Evolutionary conservation across 768 basidiomycete species (phyloP), one percentile per base, ranked within the genome.

Genomic region (Rhizopogon vulgaris): DNA sequence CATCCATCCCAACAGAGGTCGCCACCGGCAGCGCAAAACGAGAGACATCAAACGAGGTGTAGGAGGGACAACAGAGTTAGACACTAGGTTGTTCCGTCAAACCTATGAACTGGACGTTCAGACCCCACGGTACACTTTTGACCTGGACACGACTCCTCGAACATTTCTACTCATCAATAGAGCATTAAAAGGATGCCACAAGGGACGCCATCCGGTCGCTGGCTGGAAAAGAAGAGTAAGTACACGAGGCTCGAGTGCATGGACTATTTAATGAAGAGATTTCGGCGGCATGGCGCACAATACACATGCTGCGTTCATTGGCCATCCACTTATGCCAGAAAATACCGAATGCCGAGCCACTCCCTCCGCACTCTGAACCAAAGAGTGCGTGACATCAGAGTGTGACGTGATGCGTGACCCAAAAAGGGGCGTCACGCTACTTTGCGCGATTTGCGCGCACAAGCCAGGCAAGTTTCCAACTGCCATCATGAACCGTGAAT

Each of bases 381-480:
- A 34, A 8, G 28, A 6, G 15, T 32, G 12, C 12, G 40, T 41
- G 24, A 25, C 10, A 41, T 15, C 22, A 41, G n/a, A 8, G 22
- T 15, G 40, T 38, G 30, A 28, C 30, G 38, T 10, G 28, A 30
- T 15, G 34, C 18, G 27, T 46, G 49, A 38, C 41, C 11, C 42
- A 51, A 46, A 54, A 51, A 51, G 53, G 53, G 53, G 49, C 38
- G 15, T 54, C 53, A 51, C 42, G 38, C 32, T 6, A 4, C 17
- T 38, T 38, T 32, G 38, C 34, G 18, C 18, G 50, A 38, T 38
- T 38, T 32, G 38, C 25, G 18, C 18, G 50, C 42, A 48, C 42
- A n/a, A 41, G 18, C n/a, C 38, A 53, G 53, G 53, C 53, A 34
- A 54, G 53, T 54, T 32, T 41, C 34, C 50, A 51, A 30, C 36